Conservation (phyloP, 176 grass and related monocot genomes). For the Leersia perrieri region DNA sequence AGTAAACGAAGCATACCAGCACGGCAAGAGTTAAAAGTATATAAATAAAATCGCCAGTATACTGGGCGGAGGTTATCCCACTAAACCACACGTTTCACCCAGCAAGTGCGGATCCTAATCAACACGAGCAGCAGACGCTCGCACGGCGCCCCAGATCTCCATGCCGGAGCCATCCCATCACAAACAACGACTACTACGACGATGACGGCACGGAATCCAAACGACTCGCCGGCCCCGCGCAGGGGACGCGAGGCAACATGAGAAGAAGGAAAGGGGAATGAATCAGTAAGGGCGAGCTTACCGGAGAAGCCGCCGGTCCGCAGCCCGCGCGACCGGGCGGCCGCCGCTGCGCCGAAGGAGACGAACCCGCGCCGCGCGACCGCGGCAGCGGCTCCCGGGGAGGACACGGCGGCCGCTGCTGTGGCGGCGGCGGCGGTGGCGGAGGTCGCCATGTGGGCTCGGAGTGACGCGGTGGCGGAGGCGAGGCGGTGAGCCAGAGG, state of each 20-base stretch:
- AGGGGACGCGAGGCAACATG: neutral
- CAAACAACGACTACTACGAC: neutral
- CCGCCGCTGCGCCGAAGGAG: constrained; percentile 3
- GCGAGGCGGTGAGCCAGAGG: constrained; percentile 45
- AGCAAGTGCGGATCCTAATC: neutral
- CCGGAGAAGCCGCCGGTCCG: constrained; percentile 28
- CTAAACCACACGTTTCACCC: neutral
- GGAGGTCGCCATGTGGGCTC: constrained; percentile 34
- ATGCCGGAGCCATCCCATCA: neutral
- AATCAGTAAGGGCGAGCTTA: neutral
- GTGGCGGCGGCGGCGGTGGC: constrained; percentile 3
- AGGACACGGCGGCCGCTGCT: constrained; percentile 11
- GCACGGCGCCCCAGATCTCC: constrained; percentile 7
- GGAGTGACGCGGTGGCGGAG: constrained; percentile 10
- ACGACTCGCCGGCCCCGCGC: neutral
- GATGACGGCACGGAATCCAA: neutral
- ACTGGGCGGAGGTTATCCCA: no score
- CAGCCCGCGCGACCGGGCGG: neutral
- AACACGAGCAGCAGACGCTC: neutral
- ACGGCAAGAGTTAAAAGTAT: neutral
- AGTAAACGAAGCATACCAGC: neutral
- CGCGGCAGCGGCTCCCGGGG: constrained; percentile 15
- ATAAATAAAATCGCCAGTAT: neutral
- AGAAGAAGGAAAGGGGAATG: neutral
- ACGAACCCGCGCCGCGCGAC: constrained; percentile 28